Conservation (phyloP, 2,329 filamentous ascomycete genomes). For the Colletotrichum brevisporum region DNA sequence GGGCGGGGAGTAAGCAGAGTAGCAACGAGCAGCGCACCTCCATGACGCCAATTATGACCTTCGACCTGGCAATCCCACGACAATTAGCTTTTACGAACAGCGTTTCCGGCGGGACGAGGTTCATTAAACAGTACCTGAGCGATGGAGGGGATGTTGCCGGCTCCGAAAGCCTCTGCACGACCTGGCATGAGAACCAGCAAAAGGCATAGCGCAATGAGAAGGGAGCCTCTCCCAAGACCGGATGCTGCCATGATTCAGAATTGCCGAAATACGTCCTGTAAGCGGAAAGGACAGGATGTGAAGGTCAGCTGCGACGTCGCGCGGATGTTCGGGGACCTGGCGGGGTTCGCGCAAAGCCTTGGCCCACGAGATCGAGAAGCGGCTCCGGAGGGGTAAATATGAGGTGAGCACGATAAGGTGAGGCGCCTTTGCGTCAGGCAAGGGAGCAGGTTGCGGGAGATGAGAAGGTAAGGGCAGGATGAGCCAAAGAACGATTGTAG, state of each 20-base stretch:
- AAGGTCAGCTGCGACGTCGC: conserved; percentile 22
- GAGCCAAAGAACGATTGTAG: background rate
- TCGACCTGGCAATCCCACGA: conserved; percentile 66
- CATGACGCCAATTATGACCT: conserved; percentile 79
- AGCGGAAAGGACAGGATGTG: conserved; percentile 20
- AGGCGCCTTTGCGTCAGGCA: conserved; percentile 3
- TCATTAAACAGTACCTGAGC: conserved; percentile 53
- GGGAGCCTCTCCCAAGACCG: conserved; percentile 61
- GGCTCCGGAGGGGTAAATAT: conserved; percentile 27
- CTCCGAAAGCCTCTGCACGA: conserved; percentile 74
- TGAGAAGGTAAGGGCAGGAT: conserved; percentile 1
- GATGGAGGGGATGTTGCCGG: conserved; percentile 80
- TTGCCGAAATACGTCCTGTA: conserved; percentile 1
- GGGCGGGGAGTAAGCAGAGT: background rate
- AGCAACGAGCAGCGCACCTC: conserved; percentile 57
- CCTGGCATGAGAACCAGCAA: conserved; percentile 70
- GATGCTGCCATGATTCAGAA: conserved; percentile 61
- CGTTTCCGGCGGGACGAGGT: background rate
- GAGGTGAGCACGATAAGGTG: background rate
- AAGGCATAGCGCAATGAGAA: conserved; percentile 67
- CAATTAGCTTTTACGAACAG: background rate
- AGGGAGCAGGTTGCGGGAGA: conserved; percentile 12
- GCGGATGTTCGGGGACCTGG: conserved; percentile 13
- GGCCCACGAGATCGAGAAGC: conserved; percentile 21
- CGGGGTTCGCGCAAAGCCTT: conserved; percentile 8